A percentile compares a stretch with the other conserved stretches of the same genome.
phyloP scores from a whole-genome alignment of 2,329 filamentous ascomycete genomes.

The Tolypocladium tropicale region DNA sequence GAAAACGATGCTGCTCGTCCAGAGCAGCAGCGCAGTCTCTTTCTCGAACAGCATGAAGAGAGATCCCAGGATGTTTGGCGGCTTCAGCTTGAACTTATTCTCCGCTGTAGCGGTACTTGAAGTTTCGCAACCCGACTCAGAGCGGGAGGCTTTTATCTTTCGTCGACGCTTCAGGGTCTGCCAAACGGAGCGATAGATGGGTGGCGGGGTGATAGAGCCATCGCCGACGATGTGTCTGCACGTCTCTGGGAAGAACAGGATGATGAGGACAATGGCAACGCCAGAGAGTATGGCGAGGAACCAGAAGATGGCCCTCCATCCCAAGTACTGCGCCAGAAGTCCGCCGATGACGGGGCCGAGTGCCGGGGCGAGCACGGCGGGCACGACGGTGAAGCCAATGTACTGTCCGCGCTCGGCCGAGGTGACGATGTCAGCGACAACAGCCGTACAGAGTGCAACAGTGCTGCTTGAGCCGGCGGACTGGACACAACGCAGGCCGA shows the following conservation, averaged over 20 bases:
- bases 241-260: constrained; percentile 44
- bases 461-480: constrained; percentile 49
- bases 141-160: not conserved
- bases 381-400: constrained; percentile 41
- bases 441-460: constrained; percentile 44
- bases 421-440: constrained; percentile 54
- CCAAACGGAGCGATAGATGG: constrained; percentile 23
- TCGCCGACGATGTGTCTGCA: constrained; percentile 39
- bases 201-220: constrained; percentile 34
- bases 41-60: constrained; percentile 29
- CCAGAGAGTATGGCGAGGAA: constrained; percentile 40
- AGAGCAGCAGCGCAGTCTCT: constrained; percentile 32
- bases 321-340: constrained; percentile 42
- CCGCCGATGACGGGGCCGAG: constrained; percentile 50
- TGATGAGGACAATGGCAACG: constrained; percentile 29
- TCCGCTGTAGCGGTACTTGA: constrained; percentile 8
- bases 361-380: constrained; percentile 35
- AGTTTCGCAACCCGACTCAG: not conserved
- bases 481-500: constrained; percentile 46
- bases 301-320: constrained; percentile 54
- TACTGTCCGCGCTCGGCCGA: constrained; percentile 51
- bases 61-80: constrained; percentile 30
- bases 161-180: constrained; percentile 16
- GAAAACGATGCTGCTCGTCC: constrained; percentile 33
- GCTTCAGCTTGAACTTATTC: constrained; percentile 23